A percentile compares a stretch with the other conserved stretches of the same genome.
Conservation (phyloP, 2,329 filamentous ascomycete genomes). For the Talaromyces sp. region DNA sequence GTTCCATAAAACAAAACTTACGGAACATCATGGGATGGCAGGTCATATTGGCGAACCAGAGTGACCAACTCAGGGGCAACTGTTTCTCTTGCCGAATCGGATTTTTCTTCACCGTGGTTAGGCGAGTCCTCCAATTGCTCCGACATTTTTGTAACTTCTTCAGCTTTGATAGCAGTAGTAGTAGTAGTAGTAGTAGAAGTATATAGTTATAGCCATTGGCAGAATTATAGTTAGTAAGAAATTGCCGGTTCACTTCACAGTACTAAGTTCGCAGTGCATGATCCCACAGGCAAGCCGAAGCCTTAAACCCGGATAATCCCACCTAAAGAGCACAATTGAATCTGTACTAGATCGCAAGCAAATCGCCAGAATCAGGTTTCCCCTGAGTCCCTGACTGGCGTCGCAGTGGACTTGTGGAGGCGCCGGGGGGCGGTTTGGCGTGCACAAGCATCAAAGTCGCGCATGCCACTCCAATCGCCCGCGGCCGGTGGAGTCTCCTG, state of each 20-base stretch:
- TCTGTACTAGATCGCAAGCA: background rate
- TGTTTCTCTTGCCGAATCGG: constrained; percentile 12
- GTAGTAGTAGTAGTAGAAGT: no score
- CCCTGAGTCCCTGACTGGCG: background rate
- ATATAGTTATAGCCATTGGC: background rate
- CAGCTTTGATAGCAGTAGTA: no score
- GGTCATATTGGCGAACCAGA: constrained; percentile 49
- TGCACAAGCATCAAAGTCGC: no score
- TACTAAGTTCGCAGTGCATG: no score
- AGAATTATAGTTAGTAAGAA: background rate
- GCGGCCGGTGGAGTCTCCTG: background rate
- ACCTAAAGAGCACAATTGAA: no score
- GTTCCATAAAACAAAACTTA: background rate
- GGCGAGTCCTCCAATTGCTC: constrained; percentile 14
- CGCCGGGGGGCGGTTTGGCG: background rate
- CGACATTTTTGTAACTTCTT: constrained; percentile 6
- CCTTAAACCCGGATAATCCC: no score
- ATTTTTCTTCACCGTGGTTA: constrained; percentile 4
- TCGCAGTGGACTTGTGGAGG: background rate
- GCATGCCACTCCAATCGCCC: background rate
- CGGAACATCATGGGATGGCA: constrained; percentile 36
- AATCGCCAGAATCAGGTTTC: background rate
- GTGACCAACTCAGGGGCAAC: constrained; percentile 18
- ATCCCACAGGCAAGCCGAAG: no score
- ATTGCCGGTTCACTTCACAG: no score